Conservation (phyloP, 257 asterid species). For the Jasminum sambac region DNA sequence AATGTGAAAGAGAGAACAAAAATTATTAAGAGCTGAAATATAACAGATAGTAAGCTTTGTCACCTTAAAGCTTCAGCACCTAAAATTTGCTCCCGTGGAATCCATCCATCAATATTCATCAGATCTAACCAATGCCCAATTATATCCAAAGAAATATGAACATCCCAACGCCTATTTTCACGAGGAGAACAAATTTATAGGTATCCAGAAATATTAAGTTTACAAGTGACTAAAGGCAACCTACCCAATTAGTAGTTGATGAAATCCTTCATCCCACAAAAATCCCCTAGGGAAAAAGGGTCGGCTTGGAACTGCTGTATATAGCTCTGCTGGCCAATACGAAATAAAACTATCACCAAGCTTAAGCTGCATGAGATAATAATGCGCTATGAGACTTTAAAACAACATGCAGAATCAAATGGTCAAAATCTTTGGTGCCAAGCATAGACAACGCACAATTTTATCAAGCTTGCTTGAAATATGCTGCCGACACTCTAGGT, state of each 20-base stretch:
- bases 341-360: slow-evolving; percentile 51
- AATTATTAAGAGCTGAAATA: slow-evolving; percentile 12
- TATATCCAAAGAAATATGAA: slow-evolving; percentile 77
- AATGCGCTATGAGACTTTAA: slow-evolving; percentile 41
- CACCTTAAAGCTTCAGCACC: slow-evolving; percentile 97
- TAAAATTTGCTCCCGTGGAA: slow-evolving; percentile 97
- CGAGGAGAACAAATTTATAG: slow-evolving; percentile 19
- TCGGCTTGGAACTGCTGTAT: slow-evolving; percentile 98
- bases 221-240: slow-evolving; percentile 31
- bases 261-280: slow-evolving; percentile 99
- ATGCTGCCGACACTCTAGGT: neutral
- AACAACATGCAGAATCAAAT: neutral
- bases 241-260: slow-evolving; percentile 87
- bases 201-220: slow-evolving; percentile 4
- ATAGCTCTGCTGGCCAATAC: slow-evolving; percentile 98
- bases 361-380: slow-evolving; percentile 61
- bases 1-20: slow-evolving; percentile 13
- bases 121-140: slow-evolving; percentile 97
- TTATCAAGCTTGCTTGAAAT: neutral
- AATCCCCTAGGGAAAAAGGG: slow-evolving; percentile 98
- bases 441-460: neutral
- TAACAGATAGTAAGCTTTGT: slow-evolving; percentile 20
- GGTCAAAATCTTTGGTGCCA: neutral
- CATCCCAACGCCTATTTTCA: slow-evolving; percentile 92
- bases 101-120: slow-evolving; percentile 98